phyloP scores from a whole-genome alignment of 148 eudicot genomes.

The Camellia lanceoleosa region DNA sequence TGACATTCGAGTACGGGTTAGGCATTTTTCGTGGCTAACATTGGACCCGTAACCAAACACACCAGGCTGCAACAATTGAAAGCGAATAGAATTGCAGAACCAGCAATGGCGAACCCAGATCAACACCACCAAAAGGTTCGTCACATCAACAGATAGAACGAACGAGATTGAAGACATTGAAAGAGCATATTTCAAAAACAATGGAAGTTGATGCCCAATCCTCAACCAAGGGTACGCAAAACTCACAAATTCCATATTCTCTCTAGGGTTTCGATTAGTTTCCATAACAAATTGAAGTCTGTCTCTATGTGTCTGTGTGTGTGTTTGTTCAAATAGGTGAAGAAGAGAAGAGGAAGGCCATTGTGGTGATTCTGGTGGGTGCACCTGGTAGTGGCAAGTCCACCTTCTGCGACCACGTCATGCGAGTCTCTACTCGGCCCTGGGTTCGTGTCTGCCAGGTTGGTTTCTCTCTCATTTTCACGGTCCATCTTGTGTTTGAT shows the following conservation, averaged over 20 bases:
- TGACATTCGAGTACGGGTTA: too few relatives aligned
- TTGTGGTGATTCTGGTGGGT: slow-evolving; percentile 73
- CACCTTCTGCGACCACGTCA: slow-evolving; percentile 73
- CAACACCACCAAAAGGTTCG: too few relatives aligned
- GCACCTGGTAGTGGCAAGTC: slow-evolving; percentile 97
- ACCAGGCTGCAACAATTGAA: too few relatives aligned
- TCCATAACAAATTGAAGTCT: neutral
- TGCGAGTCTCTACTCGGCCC: slow-evolving; percentile 50
- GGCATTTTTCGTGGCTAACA: too few relatives aligned
- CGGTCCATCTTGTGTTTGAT: slow-evolving; percentile 9
- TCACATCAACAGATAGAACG: too few relatives aligned
- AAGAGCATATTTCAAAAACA: neutral
- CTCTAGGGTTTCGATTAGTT: slow-evolving; percentile 2
- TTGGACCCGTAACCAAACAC: too few relatives aligned
- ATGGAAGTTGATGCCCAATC: slow-evolving; percentile 13
- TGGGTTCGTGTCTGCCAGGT: slow-evolving; percentile 98
- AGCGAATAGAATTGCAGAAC: too few relatives aligned
- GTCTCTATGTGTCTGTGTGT: neutral
- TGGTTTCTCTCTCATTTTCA: slow-evolving; percentile 16
- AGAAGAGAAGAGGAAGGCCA: slow-evolving; percentile 27
- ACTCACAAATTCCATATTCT: neutral
- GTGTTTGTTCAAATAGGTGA: slow-evolving; percentile 17
- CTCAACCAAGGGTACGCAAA: neutral
- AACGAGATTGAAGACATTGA: neutral
- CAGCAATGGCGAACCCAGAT: too few relatives aligned